Conservation (phyloP, 2,329 filamentous ascomycete genomes). For the Pleomassaria siparia region DNA sequence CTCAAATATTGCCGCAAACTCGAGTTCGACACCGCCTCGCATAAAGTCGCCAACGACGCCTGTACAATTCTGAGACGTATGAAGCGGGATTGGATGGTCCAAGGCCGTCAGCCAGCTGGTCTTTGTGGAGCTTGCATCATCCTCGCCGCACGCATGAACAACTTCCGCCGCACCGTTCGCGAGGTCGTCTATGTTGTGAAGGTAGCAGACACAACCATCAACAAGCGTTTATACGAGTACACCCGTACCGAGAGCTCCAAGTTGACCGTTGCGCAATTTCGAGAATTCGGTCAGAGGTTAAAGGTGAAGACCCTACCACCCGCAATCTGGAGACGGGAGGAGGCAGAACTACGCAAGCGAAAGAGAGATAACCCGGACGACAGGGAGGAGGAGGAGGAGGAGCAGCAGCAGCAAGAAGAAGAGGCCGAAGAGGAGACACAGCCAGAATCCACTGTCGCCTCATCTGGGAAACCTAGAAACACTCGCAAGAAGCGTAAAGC, state of each 20-base stretch:
- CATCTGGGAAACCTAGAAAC: slow-evolving; percentile 9
- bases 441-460: slow-evolving; percentile 9
- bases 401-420: slow-evolving; percentile 8
- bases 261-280: slow-evolving; percentile 85
- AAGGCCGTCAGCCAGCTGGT: slow-evolving; percentile 88
- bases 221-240: slow-evolving; percentile 89
- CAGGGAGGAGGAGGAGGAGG: slow-evolving; percentile 5
- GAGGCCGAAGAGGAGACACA: slow-evolving; percentile 13
- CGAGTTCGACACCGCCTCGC: slow-evolving; percentile 81
- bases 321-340: slow-evolving; percentile 69
- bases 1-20: slow-evolving; percentile 88
- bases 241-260: slow-evolving; percentile 80
- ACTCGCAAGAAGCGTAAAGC: slow-evolving; percentile 29
- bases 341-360: slow-evolving; percentile 44
- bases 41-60: slow-evolving; percentile 85
- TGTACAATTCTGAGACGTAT: slow-evolving; percentile 86
- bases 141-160: slow-evolving; percentile 96
- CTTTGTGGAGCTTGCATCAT: slow-evolving; percentile 93
- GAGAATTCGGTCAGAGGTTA: slow-evolving; percentile 65
- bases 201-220: slow-evolving; percentile 89
- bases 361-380: slow-evolving; percentile 13
- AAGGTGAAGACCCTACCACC: slow-evolving; percentile 71
- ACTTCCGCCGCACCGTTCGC: slow-evolving; percentile 86
- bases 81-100: slow-evolving; percentile 96
- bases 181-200: slow-evolving; percentile 99